Base-by-base conservation (phyloP, 2,329 filamentous ascomycete species). In the Exophiala bonariae region DNA sequence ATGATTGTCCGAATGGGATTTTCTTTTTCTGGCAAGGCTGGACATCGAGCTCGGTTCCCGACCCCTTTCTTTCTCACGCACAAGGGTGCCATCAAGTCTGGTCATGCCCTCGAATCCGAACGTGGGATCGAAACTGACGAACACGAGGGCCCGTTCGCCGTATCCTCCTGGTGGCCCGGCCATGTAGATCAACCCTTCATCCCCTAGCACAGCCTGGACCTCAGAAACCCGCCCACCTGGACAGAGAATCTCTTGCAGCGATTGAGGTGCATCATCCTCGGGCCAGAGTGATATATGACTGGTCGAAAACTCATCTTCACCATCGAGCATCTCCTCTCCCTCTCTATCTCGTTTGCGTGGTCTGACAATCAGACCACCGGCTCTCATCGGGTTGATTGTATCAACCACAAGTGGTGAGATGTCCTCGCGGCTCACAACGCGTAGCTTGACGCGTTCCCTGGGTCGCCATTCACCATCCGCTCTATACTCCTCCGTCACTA, bases 241-340 rank as follows among this genome's bases (percentile, higher is more conserved):
- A 36, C 69, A 72, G 5, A 74, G 64, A 2, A 73, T 54, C 8
- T 64, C 55, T 5, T 63, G 58, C 2, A 74, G 51, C 35, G 67
- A 67, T 18, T 55, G 43, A 0, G 69, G 68, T 0, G 67, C 66
- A 33, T 71, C 48, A 18, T 68, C 62, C 7, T 66, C 59, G 3
- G 71, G 71, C 71, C 71, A 74, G 18, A 74, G 54, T 8, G 60
- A 59, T 32, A 70, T 62, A 3, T 66, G 66, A 8, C 68, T 64
- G n/a, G 66, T 63, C 8, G 55, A 50, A 44, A 68, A 73, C 13
- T 61, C 61, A 44, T 72, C 66, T 41, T 73, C 68, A 10, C 64
- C 67, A 32, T 59, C 52, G 30, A 64, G 60, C 11, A 69, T 54
- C 1, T 61, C 59, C 11, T 42, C 36, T 6, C 58, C 60, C 19